A percentile compares a stretch with the other conserved stretches of the same genome.
phyloP scores from a whole-genome alignment of 805 yeast genomes.

The Blastobotrys parvus region DNA sequence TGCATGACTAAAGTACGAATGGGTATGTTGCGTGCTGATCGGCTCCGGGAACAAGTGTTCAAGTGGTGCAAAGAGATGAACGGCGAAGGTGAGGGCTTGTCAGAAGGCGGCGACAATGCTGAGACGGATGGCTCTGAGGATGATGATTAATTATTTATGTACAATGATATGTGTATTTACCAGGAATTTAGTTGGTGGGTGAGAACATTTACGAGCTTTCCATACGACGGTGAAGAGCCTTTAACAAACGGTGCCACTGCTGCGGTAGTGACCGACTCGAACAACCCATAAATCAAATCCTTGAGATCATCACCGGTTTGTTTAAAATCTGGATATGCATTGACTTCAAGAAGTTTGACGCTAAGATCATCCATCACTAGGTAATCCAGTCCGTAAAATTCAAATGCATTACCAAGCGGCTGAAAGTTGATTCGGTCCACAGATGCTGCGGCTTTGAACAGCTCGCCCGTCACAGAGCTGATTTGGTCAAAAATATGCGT shows the following conservation, averaged over 20 bases:
- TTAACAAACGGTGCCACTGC: conserved; percentile 42
- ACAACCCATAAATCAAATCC: conserved; percentile 62
- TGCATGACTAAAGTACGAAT: conserved; percentile 65
- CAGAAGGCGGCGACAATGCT: conserved; percentile 17
- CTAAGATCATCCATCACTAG: conserved; percentile 47
- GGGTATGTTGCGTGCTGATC: conserved; percentile 70
- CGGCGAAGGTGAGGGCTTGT: conserved; percentile 23
- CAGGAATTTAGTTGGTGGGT: too few species aligned
- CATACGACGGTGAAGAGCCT: too few species aligned
- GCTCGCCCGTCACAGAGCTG: conserved; percentile 53
- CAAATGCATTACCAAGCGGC: conserved; percentile 74
- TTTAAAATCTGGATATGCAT: conserved; percentile 93
- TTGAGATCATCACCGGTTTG: conserved; percentile 83
- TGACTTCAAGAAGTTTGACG: conserved; percentile 71
- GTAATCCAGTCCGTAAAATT: conserved; percentile 84
- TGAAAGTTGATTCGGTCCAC: conserved; percentile 81
- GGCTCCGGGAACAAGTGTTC: conserved; percentile 58
- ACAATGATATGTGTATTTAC: neutral
- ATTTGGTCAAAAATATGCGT: conserved; percentile 44
- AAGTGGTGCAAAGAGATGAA: conserved; percentile 82
- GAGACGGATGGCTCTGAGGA: conserved; percentile 15
- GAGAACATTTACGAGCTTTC: too few species aligned
- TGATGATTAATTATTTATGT: conserved; percentile 9
- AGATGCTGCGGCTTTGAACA: conserved; percentile 71
- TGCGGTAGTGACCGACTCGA: conserved; percentile 44